These are phyloP conservation scores for Lonicera japonica DNA, from an alignment of 129 eudicot species.

Conservation along the genomic window DNA sequence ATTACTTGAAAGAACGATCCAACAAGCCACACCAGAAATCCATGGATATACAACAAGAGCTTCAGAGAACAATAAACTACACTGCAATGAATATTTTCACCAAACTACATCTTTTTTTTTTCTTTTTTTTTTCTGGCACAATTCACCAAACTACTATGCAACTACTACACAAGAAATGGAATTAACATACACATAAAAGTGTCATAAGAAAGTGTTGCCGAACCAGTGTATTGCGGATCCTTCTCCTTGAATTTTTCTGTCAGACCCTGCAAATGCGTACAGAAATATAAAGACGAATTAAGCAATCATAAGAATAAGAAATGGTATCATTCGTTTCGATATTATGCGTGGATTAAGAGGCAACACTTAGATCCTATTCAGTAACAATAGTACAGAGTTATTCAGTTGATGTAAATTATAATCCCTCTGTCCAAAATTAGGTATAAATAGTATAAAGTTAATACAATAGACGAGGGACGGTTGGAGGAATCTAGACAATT, in stretches of 20 bases:
- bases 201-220: conserved; percentile 69
- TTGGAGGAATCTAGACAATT: too few relatives aligned
- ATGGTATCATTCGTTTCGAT: neutral
- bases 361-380: too few relatives aligned
- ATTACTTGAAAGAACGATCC: too few relatives aligned
- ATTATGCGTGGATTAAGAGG: too few relatives aligned
- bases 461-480: too few relatives aligned
- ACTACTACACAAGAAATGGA: conserved; percentile 63
- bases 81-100: neutral
- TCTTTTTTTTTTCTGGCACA: too few relatives aligned
- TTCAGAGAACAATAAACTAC: too few relatives aligned
- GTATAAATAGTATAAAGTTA: too few relatives aligned
- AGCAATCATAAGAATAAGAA: neutral
- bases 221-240: conserved; percentile 66
- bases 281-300: conserved; percentile 1
- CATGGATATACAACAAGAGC: neutral
- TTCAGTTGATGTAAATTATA: too few relatives aligned
- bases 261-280: conserved; percentile 52
- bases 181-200: conserved; percentile 77
- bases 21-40: neutral
- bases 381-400: too few relatives aligned
- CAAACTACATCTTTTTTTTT: too few relatives aligned
- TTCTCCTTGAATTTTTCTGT: conserved; percentile 92
- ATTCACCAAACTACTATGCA: neutral
- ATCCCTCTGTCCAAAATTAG: too few relatives aligned